Base-by-base conservation (phyloP, 208 protist genomes). In the Acanthamoeba sp. region DNA sequence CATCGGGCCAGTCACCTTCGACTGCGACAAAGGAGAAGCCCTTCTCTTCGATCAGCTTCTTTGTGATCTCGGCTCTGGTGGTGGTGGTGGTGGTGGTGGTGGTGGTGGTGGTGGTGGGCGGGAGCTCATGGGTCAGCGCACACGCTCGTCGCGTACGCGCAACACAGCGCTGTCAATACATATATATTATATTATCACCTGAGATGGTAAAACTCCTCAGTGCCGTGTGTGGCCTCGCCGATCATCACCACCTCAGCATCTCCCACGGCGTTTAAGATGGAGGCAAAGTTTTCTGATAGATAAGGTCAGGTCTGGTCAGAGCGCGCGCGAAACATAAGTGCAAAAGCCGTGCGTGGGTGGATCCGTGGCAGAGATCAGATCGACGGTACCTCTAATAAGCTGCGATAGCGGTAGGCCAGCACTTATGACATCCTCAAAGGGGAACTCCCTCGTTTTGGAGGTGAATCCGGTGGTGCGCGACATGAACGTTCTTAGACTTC, bases 221-320 rank as follows among this genome's bases (percentile, higher is more conserved):
- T 95, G 36, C 94, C 94, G 62, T 95, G 94, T 32, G 50, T 66
- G 42, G 87, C 94, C 36, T 95, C 94, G 48, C 94, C 94, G 40
- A 95, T 95, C 62, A 95, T 78, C 12, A 95, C 94, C 42, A 94
- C 62, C 52, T 32, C 32, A 18, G 59, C 52, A n/a, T 92, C 93
- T 18, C 84, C 93, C 4, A 93, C 38, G 32, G 90, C 90, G 20
- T 38, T 34, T 27, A 93, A 78, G 88, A 93, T 42, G 14, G 88
- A 69, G 27, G 52, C 82, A 90, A 69, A 90, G 82, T 66, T 66
- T n/a, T 90, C 82, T 90, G 20, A 62, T 62, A 7, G 20, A 3
- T 27, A 7, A 62, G 55, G 2, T 24, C 55, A 62, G 55, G 36
- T 34, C n/a, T 52, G 24, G 76, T 40, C 10, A n/a, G 27, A 27